phyloP scores from a whole-genome alignment of 2,329 filamentous ascomycete genomes.

The Pestalotiopsis sp. region DNA sequence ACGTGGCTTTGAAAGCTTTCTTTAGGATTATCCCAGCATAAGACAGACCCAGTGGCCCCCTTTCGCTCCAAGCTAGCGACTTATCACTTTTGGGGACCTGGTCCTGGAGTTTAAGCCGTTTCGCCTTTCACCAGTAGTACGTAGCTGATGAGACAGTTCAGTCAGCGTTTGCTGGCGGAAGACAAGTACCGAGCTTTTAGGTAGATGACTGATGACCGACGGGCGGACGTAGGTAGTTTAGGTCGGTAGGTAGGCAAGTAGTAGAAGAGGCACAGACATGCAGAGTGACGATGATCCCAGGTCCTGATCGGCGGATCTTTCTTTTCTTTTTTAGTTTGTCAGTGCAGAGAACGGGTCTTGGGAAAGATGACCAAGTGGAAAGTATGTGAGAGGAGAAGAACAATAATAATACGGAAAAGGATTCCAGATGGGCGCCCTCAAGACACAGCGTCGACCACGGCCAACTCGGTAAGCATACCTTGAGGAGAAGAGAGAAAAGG shows the following conservation, averaged over 20 bases:
- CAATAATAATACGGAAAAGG: background rate
- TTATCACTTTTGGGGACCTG: background rate
- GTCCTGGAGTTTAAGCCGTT: slow-evolving; percentile 4
- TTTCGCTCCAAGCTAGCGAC: slow-evolving; percentile 4
- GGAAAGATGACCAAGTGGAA: background rate
- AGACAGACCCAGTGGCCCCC: background rate
- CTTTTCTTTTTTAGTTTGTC: background rate
- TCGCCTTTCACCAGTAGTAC: slow-evolving; percentile 1
- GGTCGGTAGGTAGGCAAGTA: background rate
- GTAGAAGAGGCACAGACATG: background rate
- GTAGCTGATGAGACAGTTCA: slow-evolving; percentile 5
- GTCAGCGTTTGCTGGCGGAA: background rate
- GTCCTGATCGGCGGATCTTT: background rate
- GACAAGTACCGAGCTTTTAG: background rate
- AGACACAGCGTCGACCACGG: background rate
- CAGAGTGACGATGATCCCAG: background rate
- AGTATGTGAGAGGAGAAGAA: background rate
- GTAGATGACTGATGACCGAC: background rate
- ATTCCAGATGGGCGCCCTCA: background rate
- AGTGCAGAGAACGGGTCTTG: background rate
- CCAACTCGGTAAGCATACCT: background rate
- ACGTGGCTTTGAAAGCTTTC: slow-evolving; percentile 1
- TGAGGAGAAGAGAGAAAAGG: background rate
- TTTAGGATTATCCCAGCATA: background rate
- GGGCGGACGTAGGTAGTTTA: background rate